Percentiles rank a stretch among this genome's conserved stretches.
These are phyloP conservation scores for Murraya paniculata DNA, from an alignment of 345 rosid genomes.

Conservation along the genomic window DNA sequence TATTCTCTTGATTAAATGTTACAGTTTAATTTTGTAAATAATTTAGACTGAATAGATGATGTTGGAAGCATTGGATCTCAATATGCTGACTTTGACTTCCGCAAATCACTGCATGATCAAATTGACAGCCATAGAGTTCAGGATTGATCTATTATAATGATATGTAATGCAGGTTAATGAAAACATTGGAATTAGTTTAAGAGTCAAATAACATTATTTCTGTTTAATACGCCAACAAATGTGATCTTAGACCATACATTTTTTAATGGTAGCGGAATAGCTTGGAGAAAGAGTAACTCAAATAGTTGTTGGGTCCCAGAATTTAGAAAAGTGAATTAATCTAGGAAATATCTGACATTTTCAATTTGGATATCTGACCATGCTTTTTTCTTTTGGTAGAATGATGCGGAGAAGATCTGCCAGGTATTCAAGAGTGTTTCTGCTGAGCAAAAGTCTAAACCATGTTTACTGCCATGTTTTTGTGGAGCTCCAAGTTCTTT, in stretches of 20 bases:
- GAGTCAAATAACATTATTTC: neutral
- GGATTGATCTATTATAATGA: neutral
- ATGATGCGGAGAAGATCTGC: slow-evolving; percentile 68
- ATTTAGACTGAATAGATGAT: neutral
- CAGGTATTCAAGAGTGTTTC: slow-evolving; percentile 43
- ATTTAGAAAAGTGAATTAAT: neutral
- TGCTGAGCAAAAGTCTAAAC: slow-evolving; percentile 32
- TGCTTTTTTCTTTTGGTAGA: slow-evolving; percentile 35
- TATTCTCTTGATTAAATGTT: neutral
- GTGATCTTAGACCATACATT: neutral
- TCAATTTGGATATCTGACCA: neutral
- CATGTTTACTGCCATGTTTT: slow-evolving; percentile 43
- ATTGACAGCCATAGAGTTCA: neutral
- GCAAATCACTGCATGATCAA: neutral
- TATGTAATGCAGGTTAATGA: neutral
- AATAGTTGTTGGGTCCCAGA: neutral
- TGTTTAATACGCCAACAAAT: neutral
- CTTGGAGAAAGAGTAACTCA: neutral
- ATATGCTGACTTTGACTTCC: neutral
- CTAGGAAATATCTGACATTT: neutral
- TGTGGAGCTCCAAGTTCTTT: slow-evolving; percentile 53
- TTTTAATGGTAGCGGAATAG: neutral
- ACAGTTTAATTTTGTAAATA: neutral
- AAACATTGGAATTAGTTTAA: neutral
- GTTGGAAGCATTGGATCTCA: neutral